Evolutionary conservation across 352 stramenopile genomes (phyloP).

Genomic region (Pseudoperonospora humuli): DNA sequence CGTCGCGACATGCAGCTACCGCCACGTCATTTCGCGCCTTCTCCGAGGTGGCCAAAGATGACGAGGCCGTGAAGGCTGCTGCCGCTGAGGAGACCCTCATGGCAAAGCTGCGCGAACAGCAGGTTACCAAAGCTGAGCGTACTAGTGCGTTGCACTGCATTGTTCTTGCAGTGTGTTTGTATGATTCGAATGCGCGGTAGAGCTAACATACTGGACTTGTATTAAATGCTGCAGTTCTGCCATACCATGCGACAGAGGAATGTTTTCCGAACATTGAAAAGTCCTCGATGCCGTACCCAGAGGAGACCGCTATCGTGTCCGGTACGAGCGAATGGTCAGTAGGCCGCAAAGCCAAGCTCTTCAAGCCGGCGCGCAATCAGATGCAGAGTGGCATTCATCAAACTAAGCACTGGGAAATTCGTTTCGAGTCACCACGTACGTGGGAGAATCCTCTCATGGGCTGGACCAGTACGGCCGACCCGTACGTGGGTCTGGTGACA

Average conservation of each 20-base stretch:
- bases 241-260: conserved; percentile 44
- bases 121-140: conserved; percentile 38
- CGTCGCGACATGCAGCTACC: conserved; percentile 9
- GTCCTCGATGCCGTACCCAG: conserved; percentile 47
- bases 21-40: conserved; percentile 25
- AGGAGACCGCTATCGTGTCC: conserved; percentile 55
- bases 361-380: conserved; percentile 71
- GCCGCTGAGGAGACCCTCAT: conserved; percentile 34
- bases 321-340: conserved; percentile 54
- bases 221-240: conserved; percentile 35
- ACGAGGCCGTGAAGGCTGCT: conserved; percentile 31
- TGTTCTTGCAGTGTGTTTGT: not conserved
- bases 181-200: too few relatives aligned
- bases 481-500: conserved; percentile 76
- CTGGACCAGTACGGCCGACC: conserved; percentile 87
- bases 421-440: conserved; percentile 56
- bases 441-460: conserved; percentile 93
- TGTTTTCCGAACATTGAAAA: conserved; percentile 41
- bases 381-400: conserved; percentile 81
- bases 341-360: conserved; percentile 64
- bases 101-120: conserved; percentile 44
- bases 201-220: too few relatives aligned
- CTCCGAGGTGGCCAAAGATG: conserved; percentile 38
- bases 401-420: conserved; percentile 82
- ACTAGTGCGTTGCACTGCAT: conserved; percentile 26